phyloP scores from a whole-genome alignment of 495 filamentous ascomycete species.

The Cladorrhinum samala region DNA sequence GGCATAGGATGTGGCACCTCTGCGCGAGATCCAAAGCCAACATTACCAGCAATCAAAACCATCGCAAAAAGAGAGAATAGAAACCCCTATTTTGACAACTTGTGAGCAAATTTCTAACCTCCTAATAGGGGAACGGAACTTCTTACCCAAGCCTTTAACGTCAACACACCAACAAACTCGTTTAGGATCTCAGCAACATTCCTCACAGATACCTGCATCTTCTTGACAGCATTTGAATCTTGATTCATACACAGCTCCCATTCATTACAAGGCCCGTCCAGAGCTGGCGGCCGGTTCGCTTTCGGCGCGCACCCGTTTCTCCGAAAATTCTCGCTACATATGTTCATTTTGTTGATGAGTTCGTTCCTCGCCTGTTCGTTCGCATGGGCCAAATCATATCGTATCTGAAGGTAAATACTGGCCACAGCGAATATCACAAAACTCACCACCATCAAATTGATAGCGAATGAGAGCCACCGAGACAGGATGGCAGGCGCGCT shows the following conservation, averaged over 20 bases:
- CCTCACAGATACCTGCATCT: constrained; percentile 35
- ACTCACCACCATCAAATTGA: constrained; percentile 68
- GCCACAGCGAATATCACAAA: constrained; percentile 65
- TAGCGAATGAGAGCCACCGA: constrained; percentile 72
- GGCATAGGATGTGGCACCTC: constrained; percentile 9
- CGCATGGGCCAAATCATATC: constrained; percentile 66
- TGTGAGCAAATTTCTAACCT: constrained; percentile 2
- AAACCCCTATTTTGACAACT: constrained; percentile 35
- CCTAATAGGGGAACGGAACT: constrained; percentile 26
- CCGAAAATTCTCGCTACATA: constrained; percentile 61
- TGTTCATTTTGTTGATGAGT: constrained; percentile 64
- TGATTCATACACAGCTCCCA: constrained; percentile 86
- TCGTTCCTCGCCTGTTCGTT: constrained; percentile 55
- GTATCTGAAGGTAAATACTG: constrained; percentile 62
- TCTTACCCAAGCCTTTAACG: constrained; percentile 60
- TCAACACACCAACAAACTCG: constrained; percentile 41
- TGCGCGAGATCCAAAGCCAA: constrained; percentile 42
- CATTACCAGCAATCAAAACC: constrained; percentile 50
- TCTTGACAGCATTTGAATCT: constrained; percentile 35
- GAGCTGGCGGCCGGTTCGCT: constrained; percentile 58
- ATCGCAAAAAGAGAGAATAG: constrained; percentile 50
- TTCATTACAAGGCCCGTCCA: constrained; percentile 63
- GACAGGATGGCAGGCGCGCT: constrained; percentile 81
- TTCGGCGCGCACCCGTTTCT: constrained; percentile 63
- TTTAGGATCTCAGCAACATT: constrained; percentile 43